Base-by-base conservation (phyloP, 306 rosid species). In the Ochetophila trinervis region DNA sequence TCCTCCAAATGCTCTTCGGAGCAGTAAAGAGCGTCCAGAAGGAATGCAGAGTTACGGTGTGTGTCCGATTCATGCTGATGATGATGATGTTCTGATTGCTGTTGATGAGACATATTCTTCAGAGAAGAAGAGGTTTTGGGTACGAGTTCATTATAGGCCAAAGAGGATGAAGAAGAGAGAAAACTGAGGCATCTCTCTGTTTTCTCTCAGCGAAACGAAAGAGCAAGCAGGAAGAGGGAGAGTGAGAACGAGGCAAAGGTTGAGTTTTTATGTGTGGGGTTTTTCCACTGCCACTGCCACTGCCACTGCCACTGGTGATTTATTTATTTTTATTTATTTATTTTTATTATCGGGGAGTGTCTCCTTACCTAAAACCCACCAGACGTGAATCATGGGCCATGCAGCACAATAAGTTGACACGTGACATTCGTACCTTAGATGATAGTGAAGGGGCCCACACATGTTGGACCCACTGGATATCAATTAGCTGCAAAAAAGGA, bases 1-100 rank as follows among this genome's bases (percentile, higher is more conserved):
- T 82, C 88, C 59, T 78, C 95, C 76, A 82, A 83, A 24, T 82
- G 81, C 37, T 88, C 81, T 50, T 91, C 99, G 0, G 87, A 80
- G 76, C 99, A 93, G 40, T 79, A 90, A 4, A 90, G 84, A 19
- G 86, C 63, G 66, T 89, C 98, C 18, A 87, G 48, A 32, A 65
- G 81, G 58, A 74, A 60, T 5, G 78, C 62, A 56, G 78, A 18
- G 79, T 67, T 69, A 7, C 65, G 53, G 18, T 64, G 62, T 21
- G 23, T 20, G 9, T 52, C 62, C 18, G 57, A 62, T 55, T 57
- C 74, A 54, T 65, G 59, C 17, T 48, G 63, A 32, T 49, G 22
- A 30, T 53, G 60, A 50, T 53, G 68, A 53, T 34, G 34, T 23
- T 62, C 32, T 27, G 32, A 27, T 27, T 27, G 32, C 4, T 27